Conservation (phyloP, 495 filamentous ascomycete genomes). For the Ramalina intermedia region DNA sequence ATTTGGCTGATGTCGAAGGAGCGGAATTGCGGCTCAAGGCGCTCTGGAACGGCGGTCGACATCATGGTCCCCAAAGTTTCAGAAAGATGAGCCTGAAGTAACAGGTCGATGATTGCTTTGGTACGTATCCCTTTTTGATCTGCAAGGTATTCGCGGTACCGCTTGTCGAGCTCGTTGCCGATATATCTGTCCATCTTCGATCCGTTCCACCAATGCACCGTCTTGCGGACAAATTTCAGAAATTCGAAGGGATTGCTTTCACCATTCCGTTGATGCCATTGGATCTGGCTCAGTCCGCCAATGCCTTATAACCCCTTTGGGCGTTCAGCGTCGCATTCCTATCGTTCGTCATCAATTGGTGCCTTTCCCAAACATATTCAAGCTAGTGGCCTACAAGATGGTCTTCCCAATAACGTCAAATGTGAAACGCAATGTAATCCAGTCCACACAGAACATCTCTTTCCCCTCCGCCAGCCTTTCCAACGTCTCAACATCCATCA, state of each 20-base stretch:
- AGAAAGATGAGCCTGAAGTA: constrained; percentile 7
- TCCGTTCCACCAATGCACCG: constrained; percentile 18
- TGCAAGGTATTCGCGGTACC: neutral
- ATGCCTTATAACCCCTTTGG: constrained; percentile 19
- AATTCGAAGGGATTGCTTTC: constrained; percentile 11
- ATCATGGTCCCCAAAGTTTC: neutral
- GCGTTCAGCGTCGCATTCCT: constrained; percentile 18
- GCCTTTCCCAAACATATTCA: neutral
- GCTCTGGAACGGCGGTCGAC: neutral
- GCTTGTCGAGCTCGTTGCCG: constrained; percentile 13
- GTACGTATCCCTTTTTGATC: neutral
- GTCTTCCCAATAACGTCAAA: constrained; percentile 25
- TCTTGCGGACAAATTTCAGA: constrained; percentile 12
- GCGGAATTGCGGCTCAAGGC: constrained; percentile 2
- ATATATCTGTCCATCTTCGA: constrained; percentile 22
- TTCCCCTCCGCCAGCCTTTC: constrained; percentile 12
- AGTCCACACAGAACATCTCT: constrained; percentile 21
- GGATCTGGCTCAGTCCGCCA: constrained; percentile 19
- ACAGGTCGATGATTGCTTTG: constrained; percentile 12
- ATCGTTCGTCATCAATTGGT: constrained; percentile 2
- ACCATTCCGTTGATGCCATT: constrained; percentile 10
- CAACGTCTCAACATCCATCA: constrained; percentile 17
- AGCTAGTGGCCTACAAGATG: constrained; percentile 12
- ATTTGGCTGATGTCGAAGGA: constrained; percentile 10
- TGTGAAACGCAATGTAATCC: constrained; percentile 18